Conservation (phyloP, 2,329 filamentous ascomycete species). For the Amauroascus niger region DNA sequence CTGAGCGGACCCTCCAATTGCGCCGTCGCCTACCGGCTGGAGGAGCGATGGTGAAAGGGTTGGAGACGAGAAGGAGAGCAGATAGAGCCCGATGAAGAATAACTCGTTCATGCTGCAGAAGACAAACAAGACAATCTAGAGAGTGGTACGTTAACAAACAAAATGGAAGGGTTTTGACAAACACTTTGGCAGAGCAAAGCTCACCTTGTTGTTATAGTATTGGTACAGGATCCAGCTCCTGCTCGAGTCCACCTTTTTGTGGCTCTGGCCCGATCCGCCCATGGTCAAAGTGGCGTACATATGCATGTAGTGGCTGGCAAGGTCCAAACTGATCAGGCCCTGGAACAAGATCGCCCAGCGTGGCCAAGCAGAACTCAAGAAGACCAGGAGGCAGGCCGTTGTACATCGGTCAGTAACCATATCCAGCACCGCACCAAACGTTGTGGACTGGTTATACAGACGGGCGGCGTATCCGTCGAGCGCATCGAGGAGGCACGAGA, state of each 20-base stretch:
- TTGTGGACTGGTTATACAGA: slow-evolving; percentile 78
- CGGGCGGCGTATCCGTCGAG: slow-evolving; percentile 90
- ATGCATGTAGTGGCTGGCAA: slow-evolving; percentile 96
- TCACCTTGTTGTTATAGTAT: slow-evolving; percentile 95
- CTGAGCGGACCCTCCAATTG: slow-evolving; percentile 40
- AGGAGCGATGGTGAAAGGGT: slow-evolving; percentile 77
- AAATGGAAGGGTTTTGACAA: not conserved
- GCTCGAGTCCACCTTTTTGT: slow-evolving; percentile 87
- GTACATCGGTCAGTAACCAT: slow-evolving; percentile 99
- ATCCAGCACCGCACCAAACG: slow-evolving; percentile 91
- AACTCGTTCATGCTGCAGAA: slow-evolving; percentile 86
- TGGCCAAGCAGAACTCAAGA: slow-evolving; percentile 87
- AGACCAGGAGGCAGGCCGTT: slow-evolving; percentile 87
- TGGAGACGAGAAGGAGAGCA: slow-evolving; percentile 91
- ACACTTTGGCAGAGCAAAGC: slow-evolving; percentile 28
- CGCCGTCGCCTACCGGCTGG: slow-evolving; percentile 48
- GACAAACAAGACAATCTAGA: slow-evolving; percentile 75
- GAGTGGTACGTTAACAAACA: not conserved
- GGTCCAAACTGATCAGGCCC: slow-evolving; percentile 78
- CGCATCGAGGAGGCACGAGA: slow-evolving; percentile 91
- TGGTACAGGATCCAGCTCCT: slow-evolving; percentile 83
- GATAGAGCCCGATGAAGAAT: slow-evolving; percentile 97
- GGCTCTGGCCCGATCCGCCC: slow-evolving; percentile 67
- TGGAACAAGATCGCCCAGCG: slow-evolving; percentile 93
- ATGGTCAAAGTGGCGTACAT: slow-evolving; percentile 94